phyloP scores from a whole-genome alignment of 768 basidiomycete species.

The Arthromyces matolae region DNA sequence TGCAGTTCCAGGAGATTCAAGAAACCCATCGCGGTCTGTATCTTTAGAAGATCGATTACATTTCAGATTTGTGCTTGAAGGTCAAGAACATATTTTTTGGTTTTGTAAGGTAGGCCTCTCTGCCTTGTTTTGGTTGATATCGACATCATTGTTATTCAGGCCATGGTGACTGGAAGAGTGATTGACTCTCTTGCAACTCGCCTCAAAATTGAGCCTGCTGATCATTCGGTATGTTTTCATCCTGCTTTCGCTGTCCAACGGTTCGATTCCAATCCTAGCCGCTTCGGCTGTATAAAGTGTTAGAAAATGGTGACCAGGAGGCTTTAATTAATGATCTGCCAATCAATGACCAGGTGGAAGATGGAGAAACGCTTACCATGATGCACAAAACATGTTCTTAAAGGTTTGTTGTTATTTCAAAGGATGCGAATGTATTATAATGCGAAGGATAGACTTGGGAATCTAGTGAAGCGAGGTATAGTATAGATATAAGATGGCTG shows the following conservation, averaged over 20 bases:
- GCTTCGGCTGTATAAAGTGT: constrained; percentile 33
- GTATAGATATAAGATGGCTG: constrained; percentile 34
- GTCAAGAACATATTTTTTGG: constrained; percentile 56
- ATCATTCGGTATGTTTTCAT: constrained; percentile 26
- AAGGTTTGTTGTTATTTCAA: not conserved
- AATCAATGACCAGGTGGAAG: constrained; percentile 49
- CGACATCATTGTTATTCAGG: constrained; percentile 32
- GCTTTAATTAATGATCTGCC: constrained; percentile 44
- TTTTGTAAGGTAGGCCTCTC: constrained; percentile 55
- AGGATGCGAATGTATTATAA: constrained; percentile 3
- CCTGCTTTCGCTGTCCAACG: not conserved
- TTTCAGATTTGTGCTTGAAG: constrained; percentile 38
- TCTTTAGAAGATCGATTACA: constrained; percentile 57
- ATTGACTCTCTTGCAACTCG: constrained; percentile 50
- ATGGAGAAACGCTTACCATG: constrained; percentile 39
- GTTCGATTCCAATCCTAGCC: constrained; percentile 29
- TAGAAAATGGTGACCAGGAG: constrained; percentile 22
- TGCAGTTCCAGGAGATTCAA: constrained; percentile 60
- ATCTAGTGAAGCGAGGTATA: constrained; percentile 43
- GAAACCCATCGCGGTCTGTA: constrained; percentile 43
- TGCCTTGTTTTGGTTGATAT: not conserved
- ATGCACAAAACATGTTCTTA: not conserved
- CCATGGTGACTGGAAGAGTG: constrained; percentile 53
- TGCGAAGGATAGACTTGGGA: constrained; percentile 36
- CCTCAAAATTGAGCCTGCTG: constrained; percentile 28